Evolutionary conservation across 129 eudicot genomes (phyloP).

Genomic region (Arctium lappa): DNA sequence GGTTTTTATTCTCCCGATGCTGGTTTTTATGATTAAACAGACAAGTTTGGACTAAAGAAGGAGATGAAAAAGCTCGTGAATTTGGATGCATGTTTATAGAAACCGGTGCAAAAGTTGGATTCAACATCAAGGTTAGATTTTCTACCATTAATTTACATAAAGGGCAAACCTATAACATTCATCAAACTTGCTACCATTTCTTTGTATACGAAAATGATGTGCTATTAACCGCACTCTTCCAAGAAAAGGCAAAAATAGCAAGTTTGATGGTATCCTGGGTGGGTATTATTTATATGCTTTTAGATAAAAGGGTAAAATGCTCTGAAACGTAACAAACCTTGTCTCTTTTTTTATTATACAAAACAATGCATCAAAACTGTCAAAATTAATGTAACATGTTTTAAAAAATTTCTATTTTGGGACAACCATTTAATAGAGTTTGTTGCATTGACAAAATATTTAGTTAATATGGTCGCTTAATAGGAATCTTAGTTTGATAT

Average conservation of each 20-base stretch:
- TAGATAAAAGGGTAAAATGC: too few species aligned
- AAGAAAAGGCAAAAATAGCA: too few species aligned
- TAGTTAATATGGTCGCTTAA: too few species aligned
- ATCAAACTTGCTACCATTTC: background rate
- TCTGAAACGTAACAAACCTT: too few species aligned
- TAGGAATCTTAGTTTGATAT: too few species aligned
- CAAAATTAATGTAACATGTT: too few species aligned
- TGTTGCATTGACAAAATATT: too few species aligned
- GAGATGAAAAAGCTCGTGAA: slow-evolving; percentile 61
- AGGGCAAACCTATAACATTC: background rate
- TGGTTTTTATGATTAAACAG: slow-evolving; percentile 32
- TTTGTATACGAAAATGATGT: background rate
- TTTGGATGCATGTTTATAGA: slow-evolving; percentile 70
- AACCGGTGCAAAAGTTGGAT: slow-evolving; percentile 89
- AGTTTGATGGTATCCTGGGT: background rate
- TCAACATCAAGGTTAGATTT: slow-evolving; percentile 59
- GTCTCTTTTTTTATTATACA: too few species aligned
- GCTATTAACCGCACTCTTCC: background rate
- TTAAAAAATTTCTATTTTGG: too few species aligned
- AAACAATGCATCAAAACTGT: too few species aligned
- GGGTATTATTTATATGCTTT: too few species aligned
- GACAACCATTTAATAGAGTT: too few species aligned
- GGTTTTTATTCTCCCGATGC: background rate
- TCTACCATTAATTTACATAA: background rate
- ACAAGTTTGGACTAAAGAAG: slow-evolving; percentile 81